Evolutionary conservation across 225 moss, liverwort and hornwort species (phyloP).

Genomic region (Pseudoscleropodium purum): DNA sequence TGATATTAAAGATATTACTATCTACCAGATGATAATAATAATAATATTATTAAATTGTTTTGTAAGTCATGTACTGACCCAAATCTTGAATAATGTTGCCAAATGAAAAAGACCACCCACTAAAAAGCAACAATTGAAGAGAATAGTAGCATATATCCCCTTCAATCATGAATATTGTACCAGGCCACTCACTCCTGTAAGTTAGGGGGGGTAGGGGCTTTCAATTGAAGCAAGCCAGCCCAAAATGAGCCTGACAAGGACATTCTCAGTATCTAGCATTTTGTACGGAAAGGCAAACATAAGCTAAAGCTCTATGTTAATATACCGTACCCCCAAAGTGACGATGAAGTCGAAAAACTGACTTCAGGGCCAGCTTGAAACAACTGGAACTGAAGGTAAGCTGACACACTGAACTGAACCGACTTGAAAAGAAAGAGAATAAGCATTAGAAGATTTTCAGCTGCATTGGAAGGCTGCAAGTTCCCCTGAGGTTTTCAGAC

Average conservation of each 20-base stretch:
- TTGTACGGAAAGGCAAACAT: background rate
- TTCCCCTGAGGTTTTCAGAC: too few relatives aligned
- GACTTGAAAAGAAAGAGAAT: background rate
- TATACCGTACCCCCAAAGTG: background rate
- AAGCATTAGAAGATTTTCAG: too few relatives aligned
- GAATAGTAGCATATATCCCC: background rate
- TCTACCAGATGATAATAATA: background rate
- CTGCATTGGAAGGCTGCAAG: too few relatives aligned
- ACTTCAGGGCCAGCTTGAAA: background rate
- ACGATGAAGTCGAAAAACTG: background rate
- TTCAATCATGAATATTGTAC: background rate
- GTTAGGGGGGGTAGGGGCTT: too few relatives aligned
- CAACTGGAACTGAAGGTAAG: background rate
- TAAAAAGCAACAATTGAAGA: background rate
- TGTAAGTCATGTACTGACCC: background rate
- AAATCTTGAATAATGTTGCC: background rate
- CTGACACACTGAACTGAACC: background rate
- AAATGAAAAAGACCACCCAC: background rate
- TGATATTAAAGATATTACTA: too few relatives aligned
- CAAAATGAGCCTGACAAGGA: background rate
- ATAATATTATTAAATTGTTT: background rate
- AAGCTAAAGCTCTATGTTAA: too few relatives aligned
- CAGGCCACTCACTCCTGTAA: background rate
- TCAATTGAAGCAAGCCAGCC: background rate
- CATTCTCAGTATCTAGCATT: too few relatives aligned